Base-by-base conservation (phyloP, 2,329 filamentous ascomycete genomes). In the Ophiocordyceps australis region DNA sequence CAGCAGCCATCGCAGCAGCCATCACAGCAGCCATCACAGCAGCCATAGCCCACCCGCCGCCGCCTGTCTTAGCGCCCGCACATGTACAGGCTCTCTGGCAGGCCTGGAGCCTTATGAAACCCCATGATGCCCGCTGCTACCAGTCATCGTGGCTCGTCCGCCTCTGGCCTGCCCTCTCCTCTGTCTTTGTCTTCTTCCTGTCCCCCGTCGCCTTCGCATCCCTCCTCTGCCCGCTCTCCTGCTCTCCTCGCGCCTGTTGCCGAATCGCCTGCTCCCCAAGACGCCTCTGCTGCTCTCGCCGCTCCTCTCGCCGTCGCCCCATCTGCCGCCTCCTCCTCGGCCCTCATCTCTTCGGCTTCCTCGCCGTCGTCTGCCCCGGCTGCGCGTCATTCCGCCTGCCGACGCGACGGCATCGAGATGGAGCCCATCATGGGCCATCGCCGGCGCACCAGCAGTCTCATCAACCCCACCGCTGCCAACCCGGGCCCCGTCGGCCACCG, bases 371-470 rank as follows among this genome's bases (percentile, higher is more conserved):
- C 32, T 13, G 35, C 31, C 10, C 22, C 31, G n/a, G 35, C 31
- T 10, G 21, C 30, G n/a, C 32, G 27, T 28, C 28, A 28, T 25
- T 35, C 25, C 20, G 28, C 29, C 29, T 27, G 29, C 25, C 30
- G 33, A 22, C 33, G 33, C 34, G 48, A 53, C 35, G 54, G 57
- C 32, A 63, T 69, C 36, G 64, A 70, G 50, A 68, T 69, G 62
- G 62, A 59, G 33, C 47, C 61, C 20, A 53, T 69, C 33, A 39
- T 44, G n/a, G 55, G 62, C 37, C 63, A 67, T 38, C 58, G 62
- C 22, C 58, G 64, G 31, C 62, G 65, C 23, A 55, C 62, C 30
- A 69, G 63, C 49, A 67, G 62, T 34, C 45, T 67, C 14, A 59
- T 59, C 39, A 55, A 52, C 33, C 49, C 53, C 14, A 40, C 38